phyloP scores from a whole-genome alignment of 2,329 filamentous ascomycete species.

The Sphaerulina musiva region DNA sequence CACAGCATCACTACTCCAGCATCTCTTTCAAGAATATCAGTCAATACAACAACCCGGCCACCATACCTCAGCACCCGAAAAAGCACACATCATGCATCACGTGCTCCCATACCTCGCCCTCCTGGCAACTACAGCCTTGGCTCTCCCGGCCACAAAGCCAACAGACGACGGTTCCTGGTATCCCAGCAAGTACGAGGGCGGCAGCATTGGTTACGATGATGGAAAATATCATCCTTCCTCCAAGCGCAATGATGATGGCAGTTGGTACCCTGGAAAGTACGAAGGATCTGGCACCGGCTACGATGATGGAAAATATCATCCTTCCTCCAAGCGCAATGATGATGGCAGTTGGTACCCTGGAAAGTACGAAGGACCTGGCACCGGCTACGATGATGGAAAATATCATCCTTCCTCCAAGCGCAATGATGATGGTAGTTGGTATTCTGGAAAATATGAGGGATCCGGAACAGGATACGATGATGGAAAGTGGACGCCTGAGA shows the following conservation, averaged over 20 bases:
- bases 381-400: slow-evolving; percentile 2
- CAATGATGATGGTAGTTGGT: neutral
- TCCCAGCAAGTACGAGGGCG: neutral
- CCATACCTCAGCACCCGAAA: neutral
- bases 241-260: no score
- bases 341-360: neutral
- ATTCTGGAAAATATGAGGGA: neutral
- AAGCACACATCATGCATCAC: slow-evolving; percentile 1
- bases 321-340: no score
- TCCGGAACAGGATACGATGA: neutral
- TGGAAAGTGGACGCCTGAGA: neutral
- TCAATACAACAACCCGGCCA: neutral
- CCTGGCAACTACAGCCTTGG: neutral
- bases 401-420: neutral
- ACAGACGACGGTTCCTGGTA: neutral
- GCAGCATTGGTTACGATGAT: neutral
- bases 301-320: neutral
- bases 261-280: neutral
- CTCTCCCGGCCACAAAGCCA: neutral
- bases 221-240: neutral
- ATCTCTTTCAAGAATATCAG: neutral
- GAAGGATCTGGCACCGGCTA: slow-evolving; percentile 1
- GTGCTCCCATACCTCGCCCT: slow-evolving; percentile 2
- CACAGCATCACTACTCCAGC: neutral
- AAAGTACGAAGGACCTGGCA: neutral